Base-by-base conservation (phyloP, 345 rosid species). In the Lepidium africanum region DNA sequence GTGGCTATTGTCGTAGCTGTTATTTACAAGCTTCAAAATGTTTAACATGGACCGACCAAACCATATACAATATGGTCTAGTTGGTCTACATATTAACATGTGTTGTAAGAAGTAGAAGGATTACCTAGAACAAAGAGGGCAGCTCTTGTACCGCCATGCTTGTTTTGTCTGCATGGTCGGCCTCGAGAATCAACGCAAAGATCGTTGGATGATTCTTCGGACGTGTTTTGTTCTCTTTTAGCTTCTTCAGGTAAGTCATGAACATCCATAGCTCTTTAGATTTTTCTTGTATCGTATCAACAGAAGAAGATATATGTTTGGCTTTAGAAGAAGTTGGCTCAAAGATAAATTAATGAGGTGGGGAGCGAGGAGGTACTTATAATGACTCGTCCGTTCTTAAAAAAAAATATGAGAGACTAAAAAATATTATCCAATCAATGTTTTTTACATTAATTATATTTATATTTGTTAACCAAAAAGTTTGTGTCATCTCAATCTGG, bases 71-170 rank as follows among this genome's bases (percentile, higher is more conserved):
- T 49, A 58, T 23, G 45, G 11, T 46, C 54, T 14, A 39, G 7
- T 46, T 30, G 48, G 42, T 39, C 17, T 6, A 19, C 12, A 27
- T 6, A 27, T 46, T 3, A 25, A 25, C 27, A 25, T 25, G 27
- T 25, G 27, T 25, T 32, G 43, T 59, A 15, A 70, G 33, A 72
- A 7, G 46, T 37, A 69, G 54, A 33, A 25, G 58, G 30, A 62
- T 27, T 51, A 89, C 96, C 93, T 37, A 90, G 76, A 51, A 90
- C 91, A 71, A 85, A 90, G 63, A 77, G 13, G 27, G 96, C 89
- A 39, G 93, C 84, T 71, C 81, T 49, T 80, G 83, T 77, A 68
- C 93, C 93, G 27, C 96, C 91, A 69, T 87, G 93, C 70, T 76
- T 84, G 74, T 62, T 70, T 30, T 65, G 55, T 55, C 70, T 65